Conservation (phyloP, 768 basidiomycete species). For the Kwoniella sp. region DNA sequence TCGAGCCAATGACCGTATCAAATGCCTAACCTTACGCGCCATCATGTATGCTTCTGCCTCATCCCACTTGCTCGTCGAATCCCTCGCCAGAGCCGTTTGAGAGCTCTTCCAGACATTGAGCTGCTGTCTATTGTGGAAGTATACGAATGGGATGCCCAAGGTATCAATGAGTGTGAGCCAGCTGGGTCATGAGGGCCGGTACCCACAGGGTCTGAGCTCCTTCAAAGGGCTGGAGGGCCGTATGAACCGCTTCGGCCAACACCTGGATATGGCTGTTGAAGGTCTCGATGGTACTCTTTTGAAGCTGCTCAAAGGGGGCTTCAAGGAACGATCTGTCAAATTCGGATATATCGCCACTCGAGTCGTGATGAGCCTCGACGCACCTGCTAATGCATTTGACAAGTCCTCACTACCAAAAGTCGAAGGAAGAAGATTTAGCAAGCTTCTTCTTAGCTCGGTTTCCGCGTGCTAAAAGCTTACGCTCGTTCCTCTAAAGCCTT, state of each 20-base stretch:
- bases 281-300: not conserved
- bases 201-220: not conserved
- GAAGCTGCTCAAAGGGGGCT: conserved; percentile 10
- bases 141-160: too few species aligned
- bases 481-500: conserved; percentile 4
- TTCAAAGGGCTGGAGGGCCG: conserved; percentile 1
- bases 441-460: not conserved
- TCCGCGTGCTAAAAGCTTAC: not conserved
- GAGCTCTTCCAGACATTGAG: not conserved
- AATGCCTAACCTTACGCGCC: not conserved
- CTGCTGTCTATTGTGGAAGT: not conserved
- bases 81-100: conserved; percentile 1
- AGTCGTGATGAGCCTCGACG: not conserved
- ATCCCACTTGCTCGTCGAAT: not conserved
- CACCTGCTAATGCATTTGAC: conserved; percentile 1
- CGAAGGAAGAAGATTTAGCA: not conserved
- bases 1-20: too few species aligned
- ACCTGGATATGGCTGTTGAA: not conserved
- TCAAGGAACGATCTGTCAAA: not conserved
- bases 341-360: not conserved
- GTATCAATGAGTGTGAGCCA: too few species aligned
- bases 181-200: not conserved
- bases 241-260: not conserved
- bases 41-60: not conserved
- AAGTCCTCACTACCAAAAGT: not conserved